Base-by-base conservation (phyloP, 306 rosid species). In the Clitoria ternatea region DNA sequence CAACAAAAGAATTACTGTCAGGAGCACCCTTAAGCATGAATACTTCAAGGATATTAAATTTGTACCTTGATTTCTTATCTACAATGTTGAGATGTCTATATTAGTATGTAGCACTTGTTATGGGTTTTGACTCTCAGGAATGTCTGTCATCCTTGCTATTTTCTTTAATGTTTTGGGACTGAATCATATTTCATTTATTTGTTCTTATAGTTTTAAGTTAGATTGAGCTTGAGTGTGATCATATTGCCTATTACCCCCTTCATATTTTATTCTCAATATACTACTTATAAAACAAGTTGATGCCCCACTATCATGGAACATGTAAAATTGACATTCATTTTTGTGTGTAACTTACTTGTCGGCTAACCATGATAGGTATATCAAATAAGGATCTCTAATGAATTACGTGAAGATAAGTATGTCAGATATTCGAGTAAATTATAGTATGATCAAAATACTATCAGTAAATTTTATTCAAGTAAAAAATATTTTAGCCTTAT, bases 1-100 rank as follows among this genome's bases (percentile, higher is more conserved):
- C 67, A 87, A 76, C 83, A 92, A 67, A 80, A 85, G 98, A 83
- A 81, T 92, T 55, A 92, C 89, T 1, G 98, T 96, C 52, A 79
- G 96, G 89, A 82, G 69, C 47, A 95, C 98, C 49, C 96, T 92
- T 35, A 90, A 92, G 89, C 98, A 92, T 44, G 98, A 89, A 70
- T 92, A 92, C 85, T 92, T 92, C 89, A 89, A 81, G 73, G 98
- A 86, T 80, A 86, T 92, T 18, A 80, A 85, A 71, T 70, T 83
- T 70, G 90, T 84, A 63, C 92, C 98, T 17, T 89, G 84, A 87
- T 39, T 63, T 55, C 55, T 55, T 53, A 43, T 61, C 68, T 26
- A 80, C 56, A 37, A 4, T 45, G 76, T 78, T 44, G 69, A 65
- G 70, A 76, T 92, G 98, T 85, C 81, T 65, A 81, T 89, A 85